Conservation (phyloP, 208 protist genomes). For the Acanthamoeba healyi region DNA sequence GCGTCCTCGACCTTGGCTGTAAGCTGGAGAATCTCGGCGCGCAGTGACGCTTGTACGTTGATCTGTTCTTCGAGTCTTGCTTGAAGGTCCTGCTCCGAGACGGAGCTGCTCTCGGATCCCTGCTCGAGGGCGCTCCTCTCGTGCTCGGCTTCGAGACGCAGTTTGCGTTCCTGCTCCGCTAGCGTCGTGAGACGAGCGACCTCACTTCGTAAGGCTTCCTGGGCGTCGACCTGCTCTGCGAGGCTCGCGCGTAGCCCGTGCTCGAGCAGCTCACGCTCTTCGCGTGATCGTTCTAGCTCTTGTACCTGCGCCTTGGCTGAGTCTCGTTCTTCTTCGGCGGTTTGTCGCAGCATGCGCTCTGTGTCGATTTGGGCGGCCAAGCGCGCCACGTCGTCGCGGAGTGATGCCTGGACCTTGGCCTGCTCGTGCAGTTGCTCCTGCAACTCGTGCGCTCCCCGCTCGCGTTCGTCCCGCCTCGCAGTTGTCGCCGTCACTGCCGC, state of each 20-base stretch:
- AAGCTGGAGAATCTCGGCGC: no score
- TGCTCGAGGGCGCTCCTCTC: no score
- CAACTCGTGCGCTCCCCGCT: neutral
- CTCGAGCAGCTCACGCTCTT: neutral
- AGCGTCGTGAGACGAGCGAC: neutral
- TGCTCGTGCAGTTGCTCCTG: neutral
- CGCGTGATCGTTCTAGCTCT: neutral
- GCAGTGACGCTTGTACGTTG: no score
- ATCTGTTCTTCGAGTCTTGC: no score
- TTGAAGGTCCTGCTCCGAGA: no score
- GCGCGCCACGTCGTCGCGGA: neutral
- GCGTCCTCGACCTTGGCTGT: no score
- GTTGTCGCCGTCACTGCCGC: neutral
- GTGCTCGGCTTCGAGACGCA: no score
- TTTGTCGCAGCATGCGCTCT: neutral
- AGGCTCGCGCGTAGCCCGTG: neutral
- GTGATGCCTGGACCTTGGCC: neutral
- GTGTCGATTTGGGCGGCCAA: neutral
- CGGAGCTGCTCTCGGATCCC: no score
- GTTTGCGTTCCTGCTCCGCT: no score
- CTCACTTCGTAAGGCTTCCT: neutral
- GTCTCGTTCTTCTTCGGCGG: neutral
- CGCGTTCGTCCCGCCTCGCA: neutral
- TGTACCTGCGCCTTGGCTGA: neutral
- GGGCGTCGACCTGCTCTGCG: neutral